These are phyloP conservation scores for Serendipita sp. DNA, from an alignment of 768 basidiomycete genomes.

Conservation along the genomic window DNA sequence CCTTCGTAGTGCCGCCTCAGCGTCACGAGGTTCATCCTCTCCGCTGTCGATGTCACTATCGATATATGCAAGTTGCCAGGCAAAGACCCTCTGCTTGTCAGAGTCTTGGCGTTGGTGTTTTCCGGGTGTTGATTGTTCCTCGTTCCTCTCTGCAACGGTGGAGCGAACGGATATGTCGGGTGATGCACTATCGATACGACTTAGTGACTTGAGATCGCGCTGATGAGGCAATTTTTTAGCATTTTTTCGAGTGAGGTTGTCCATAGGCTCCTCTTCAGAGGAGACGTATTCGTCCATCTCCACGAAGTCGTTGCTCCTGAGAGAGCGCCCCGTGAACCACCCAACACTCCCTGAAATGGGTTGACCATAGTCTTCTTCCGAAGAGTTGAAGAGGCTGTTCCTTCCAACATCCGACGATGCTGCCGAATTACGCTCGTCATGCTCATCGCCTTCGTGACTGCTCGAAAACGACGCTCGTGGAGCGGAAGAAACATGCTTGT, in stretches of 20 bases:
- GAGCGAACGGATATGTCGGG: conserved; percentile 36
- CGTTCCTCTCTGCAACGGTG: not conserved
- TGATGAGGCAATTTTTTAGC: conserved; percentile 49
- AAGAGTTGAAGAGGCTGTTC: not conserved
- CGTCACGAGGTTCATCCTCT: conserved; percentile 47
- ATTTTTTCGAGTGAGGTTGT: conserved; percentile 34
- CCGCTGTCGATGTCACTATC: conserved; percentile 55
- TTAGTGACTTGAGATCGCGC: conserved; percentile 67
- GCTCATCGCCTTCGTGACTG: too few species aligned
- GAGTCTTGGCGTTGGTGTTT: not conserved
- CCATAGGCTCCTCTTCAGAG: conserved; percentile 31
- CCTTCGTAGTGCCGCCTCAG: conserved; percentile 61
- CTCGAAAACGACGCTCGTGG: too few species aligned
- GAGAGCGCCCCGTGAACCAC: not conserved
- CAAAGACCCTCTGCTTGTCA: conserved; percentile 28
- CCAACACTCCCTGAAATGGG: not conserved
- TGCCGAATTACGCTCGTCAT: not conserved
- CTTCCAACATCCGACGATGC: not conserved
- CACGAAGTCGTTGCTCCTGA: not conserved
- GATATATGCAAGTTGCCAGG: conserved; percentile 41
- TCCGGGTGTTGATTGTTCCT: not conserved
- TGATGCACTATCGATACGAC: conserved; percentile 53
- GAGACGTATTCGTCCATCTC: conserved; percentile 22
- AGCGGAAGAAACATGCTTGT: too few species aligned
- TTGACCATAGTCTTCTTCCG: conserved; percentile 1